phyloP scores from a whole-genome alignment of 208 protist genomes.

The Trypanosoma rangeli region DNA sequence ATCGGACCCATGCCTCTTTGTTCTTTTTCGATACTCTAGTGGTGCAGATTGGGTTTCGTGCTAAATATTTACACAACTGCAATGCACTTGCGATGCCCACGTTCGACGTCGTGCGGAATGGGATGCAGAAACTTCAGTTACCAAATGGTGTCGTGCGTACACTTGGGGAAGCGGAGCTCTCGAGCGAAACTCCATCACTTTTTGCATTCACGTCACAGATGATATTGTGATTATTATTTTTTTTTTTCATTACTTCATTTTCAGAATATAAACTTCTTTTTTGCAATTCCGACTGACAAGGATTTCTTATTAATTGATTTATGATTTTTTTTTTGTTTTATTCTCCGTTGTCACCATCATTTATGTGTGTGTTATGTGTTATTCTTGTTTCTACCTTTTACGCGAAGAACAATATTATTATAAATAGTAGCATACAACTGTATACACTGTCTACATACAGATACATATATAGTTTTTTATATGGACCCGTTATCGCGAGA shows the following conservation, averaged over 20 bases:
- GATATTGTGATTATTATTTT: background rate
- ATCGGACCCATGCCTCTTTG: constrained; percentile 10
- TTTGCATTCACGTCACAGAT: background rate
- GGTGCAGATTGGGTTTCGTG: constrained; percentile 7
- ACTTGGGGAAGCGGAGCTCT: background rate
- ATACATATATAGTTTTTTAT: background rate
- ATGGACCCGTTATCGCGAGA: constrained; percentile 29
- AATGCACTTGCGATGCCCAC: background rate
- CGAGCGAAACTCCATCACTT: background rate
- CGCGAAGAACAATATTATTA: background rate
- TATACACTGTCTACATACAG: background rate
- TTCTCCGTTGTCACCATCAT: too few relatives aligned
- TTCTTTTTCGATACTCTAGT: constrained; percentile 11
- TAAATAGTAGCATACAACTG: too few relatives aligned
- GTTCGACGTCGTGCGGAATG: background rate
- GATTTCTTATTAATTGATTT: too few relatives aligned
- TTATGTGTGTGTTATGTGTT: too few relatives aligned
- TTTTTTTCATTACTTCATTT: background rate
- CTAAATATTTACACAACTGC: background rate
- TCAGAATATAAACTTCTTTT: constrained; percentile 2
- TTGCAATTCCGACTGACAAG: too few relatives aligned
- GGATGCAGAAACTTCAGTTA: background rate
- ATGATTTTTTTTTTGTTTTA: too few relatives aligned
- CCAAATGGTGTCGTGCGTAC: background rate
- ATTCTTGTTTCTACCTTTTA: background rate